Evolutionary conservation across 345 rosid species (phyloP), one percentile per base, ranked within the genome.

Genomic region (Firmiana major): DNA sequence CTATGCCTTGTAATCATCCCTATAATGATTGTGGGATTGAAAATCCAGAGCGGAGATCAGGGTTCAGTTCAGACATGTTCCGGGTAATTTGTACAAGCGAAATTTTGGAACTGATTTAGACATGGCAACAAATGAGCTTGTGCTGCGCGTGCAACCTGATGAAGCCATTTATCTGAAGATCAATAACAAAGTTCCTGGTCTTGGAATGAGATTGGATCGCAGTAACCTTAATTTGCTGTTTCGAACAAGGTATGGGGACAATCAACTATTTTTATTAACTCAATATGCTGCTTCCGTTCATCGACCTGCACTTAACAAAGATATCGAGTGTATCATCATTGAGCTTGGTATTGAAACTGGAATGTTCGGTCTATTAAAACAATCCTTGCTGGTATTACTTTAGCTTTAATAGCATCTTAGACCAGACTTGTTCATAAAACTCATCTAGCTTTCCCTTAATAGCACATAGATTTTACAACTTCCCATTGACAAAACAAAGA

Each of bases 111-210:
- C 91, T 73, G 91, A 90, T 82, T 77, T 92, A 49, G 93, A 93
- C 74, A 88, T 89, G 85, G 94, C 93, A 4, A 90, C 97, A 54
- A 91, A 91, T 77, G 98, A 91, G 85, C 97, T 93, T 64, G 98
- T 92, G 74, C 90, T 94, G 24, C 89, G 91, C 19, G 97, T 94
- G 73, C 98, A 92, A 81, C 98, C 98, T 66, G 97, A 92, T 82
- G 98, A 94, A 87, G 97, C 97, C 66, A 92, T 94, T 81, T 94
- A 94, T 87, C 83, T 94, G 66, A 94, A 88, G 91, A 91, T 94
- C 82, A 94, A 94, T 86, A 94, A 94, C 87, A 94, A 94, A 84
- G 92, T 94, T 74, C 98, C 98, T n/a, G 98, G 98, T 75, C 90
- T 92, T 59, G 94, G 92, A 64, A 94, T 94, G 98, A 88, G 97